Evolutionary conservation across 495 filamentous ascomycete species (phyloP).

Genomic region (Penicillium alfredii): DNA sequence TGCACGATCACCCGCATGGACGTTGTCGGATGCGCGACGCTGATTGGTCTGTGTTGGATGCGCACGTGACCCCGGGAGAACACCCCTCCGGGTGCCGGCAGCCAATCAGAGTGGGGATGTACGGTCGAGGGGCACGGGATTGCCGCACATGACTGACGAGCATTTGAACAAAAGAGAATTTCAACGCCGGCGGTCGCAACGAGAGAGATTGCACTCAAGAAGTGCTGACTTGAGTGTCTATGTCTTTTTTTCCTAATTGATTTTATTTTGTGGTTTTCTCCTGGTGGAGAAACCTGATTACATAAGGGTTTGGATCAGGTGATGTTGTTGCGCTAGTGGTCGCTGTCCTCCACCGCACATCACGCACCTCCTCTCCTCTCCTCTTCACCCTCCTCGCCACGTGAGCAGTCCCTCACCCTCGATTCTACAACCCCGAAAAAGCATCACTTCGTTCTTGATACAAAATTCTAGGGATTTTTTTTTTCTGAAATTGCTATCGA

Average conservation of each 20-base stretch:
- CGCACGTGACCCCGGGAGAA: no score
- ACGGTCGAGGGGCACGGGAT: conserved; percentile 40
- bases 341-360: conserved; percentile 13
- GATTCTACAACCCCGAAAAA: conserved; percentile 19
- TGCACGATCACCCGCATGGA: no score
- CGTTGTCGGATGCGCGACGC: no score
- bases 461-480: conserved; percentile 23
- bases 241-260: no score
- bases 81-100: conserved; percentile 12
- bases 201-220: no score
- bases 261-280: no score
- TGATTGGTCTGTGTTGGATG: no score
- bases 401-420: conserved; percentile 42
- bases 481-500: conserved; percentile 15
- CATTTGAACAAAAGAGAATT: no score
- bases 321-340: conserved; percentile 30
- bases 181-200: no score
- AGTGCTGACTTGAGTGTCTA: no score
- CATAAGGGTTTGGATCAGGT: no score
- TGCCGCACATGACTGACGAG: conserved; percentile 37
- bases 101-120: conserved; percentile 27
- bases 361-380: conserved; percentile 22
- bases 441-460: conserved; percentile 28
- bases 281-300: no score
- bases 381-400: conserved; percentile 30